These are phyloP conservation scores for Ambrosiella beaveri DNA, from an alignment of 2,329 filamentous ascomycete species.

Conservation along the genomic window DNA sequence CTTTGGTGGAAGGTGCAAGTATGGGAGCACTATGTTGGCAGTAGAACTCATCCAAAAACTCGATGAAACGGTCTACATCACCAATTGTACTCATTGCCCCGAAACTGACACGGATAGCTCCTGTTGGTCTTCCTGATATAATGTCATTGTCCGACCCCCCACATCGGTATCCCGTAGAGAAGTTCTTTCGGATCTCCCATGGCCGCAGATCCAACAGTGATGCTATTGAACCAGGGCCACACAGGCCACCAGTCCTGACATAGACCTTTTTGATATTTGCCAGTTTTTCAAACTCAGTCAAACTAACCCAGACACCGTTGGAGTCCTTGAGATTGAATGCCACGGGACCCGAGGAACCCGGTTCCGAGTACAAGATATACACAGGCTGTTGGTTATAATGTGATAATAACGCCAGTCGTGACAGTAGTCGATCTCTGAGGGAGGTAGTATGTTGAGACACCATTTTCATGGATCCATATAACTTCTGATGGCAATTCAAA, in stretches of 20 bases:
- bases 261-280: conserved; percentile 65
- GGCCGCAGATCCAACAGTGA: conserved; percentile 53
- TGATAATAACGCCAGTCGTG: conserved; percentile 38
- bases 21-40: neutral
- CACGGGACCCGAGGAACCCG: conserved; percentile 52
- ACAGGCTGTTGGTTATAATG: conserved; percentile 53
- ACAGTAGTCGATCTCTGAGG: conserved; percentile 41
- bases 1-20: neutral
- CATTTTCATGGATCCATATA: conserved; percentile 41
- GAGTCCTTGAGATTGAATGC: conserved; percentile 67
- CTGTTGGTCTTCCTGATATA: conserved; percentile 70
- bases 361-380: conserved; percentile 45
- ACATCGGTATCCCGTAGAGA: conserved; percentile 69
- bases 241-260: conserved; percentile 72
- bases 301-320: conserved; percentile 56
- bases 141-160: conserved; percentile 61
- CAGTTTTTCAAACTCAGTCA: conserved; percentile 74
- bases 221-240: conserved; percentile 79
- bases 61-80: conserved; percentile 57
- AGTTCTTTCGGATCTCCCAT: conserved; percentile 72
- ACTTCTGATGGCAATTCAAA: conserved; percentile 34
- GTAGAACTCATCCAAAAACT: conserved; percentile 48
- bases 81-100: conserved; percentile 72
- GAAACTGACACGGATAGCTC: conserved; percentile 68
- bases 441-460: conserved; percentile 55